phyloP scores from a whole-genome alignment of 371 early-diverging fungal species.

The Circinella minor region DNA sequence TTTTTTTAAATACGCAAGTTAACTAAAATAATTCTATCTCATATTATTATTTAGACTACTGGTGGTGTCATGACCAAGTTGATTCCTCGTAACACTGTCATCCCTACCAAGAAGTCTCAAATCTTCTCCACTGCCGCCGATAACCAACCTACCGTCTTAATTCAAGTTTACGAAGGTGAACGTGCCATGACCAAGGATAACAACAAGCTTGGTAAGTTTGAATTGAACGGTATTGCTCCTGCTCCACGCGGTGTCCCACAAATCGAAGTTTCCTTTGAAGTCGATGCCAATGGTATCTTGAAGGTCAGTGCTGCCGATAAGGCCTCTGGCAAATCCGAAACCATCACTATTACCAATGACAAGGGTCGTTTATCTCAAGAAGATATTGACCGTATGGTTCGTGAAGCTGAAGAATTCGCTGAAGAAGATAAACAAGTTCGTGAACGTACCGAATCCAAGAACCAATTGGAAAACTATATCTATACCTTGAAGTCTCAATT shows the following conservation, averaged over 20 bases:
- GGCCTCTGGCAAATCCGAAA: constrained; percentile 93
- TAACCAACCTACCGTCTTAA: constrained; percentile 97
- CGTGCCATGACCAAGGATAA: constrained; percentile 96
- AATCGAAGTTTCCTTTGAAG: constrained; percentile 94
- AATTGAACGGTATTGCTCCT: constrained; percentile 85
- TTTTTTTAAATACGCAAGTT: no score
- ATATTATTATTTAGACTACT: constrained; percentile 57
- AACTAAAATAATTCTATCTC: no score
- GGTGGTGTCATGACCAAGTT: constrained; percentile 97
- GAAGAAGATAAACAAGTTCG: constrained; percentile 86
- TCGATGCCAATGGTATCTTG: constrained; percentile 98
- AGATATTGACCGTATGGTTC: constrained; percentile 97
- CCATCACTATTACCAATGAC: constrained; percentile 94
- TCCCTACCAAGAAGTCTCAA: constrained; percentile 98
- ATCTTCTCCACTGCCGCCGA: constrained; percentile 99
- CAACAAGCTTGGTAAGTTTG: constrained; percentile 97
- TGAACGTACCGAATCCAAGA: constrained; percentile 86
- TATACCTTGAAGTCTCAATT: constrained; percentile 83
- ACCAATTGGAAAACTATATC: constrained; percentile 85
- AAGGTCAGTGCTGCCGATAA: constrained; percentile 97
- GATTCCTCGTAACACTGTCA: constrained; percentile 96
- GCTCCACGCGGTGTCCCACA: constrained; percentile 92
- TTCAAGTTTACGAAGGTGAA: constrained; percentile 98
- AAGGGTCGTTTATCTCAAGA: constrained; percentile 94
- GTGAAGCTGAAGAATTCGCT: constrained; percentile 90